Conservation (phyloP, 371 early-diverging fungal species). For the Dichotomocladium elegans region DNA sequence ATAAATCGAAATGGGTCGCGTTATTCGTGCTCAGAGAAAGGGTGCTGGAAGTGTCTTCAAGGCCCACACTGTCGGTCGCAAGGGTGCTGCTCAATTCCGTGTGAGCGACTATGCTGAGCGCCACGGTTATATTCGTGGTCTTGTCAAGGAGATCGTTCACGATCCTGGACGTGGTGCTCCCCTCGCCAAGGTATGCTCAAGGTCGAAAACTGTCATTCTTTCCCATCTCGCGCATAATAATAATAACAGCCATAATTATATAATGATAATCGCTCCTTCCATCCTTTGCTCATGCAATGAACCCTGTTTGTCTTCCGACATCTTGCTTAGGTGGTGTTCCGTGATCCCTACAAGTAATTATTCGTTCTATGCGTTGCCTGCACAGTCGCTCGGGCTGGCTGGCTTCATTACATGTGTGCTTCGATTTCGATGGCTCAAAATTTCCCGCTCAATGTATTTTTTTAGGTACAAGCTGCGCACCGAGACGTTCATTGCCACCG, state of each 20-base stretch:
- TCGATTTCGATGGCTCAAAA: too few species aligned
- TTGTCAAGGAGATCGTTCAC: constrained; percentile 99
- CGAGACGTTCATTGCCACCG: constrained; percentile 97
- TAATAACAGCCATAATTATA: too few species aligned
- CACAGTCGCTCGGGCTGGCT: neutral
- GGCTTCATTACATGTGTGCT: neutral
- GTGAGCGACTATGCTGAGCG: constrained; percentile 96
- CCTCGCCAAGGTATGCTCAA: constrained; percentile 81
- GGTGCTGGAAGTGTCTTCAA: constrained; percentile 99
- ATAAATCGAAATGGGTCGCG: constrained; percentile 63
- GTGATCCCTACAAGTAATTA: constrained; percentile 39
- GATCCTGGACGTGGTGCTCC: constrained; percentile 99
- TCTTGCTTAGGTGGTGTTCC: constrained; percentile 39
- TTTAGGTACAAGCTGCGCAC: constrained; percentile 85
- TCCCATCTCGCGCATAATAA: neutral
- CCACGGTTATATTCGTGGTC: constrained; percentile 94
- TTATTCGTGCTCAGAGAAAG: constrained; percentile 92
- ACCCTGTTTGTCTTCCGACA: neutral
- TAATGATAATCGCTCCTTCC: too few species aligned
- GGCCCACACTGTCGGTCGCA: constrained; percentile 92
- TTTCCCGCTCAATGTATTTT: too few species aligned
- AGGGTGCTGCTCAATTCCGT: constrained; percentile 96
- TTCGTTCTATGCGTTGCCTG: neutral
- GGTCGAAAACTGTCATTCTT: neutral
- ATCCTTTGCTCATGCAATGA: too few species aligned